Evolutionary conservation across 768 basidiomycete species (phyloP).

Genomic region (Lentinus brumalis): DNA sequence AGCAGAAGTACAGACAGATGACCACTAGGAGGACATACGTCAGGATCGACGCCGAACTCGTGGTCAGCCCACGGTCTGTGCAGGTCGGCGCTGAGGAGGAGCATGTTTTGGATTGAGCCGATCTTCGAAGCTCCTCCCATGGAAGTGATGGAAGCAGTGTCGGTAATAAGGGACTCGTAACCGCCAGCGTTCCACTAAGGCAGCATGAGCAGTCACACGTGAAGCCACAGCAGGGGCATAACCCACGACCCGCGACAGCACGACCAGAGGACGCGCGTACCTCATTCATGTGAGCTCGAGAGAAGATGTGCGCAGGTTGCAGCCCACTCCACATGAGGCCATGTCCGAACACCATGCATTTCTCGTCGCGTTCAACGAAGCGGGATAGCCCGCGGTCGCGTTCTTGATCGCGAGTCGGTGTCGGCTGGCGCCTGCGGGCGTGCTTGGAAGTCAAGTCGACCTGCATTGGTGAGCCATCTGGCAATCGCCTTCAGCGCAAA

Average conservation of each 20-base stretch:
- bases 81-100: constrained; percentile 30
- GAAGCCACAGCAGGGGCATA: background rate
- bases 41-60: constrained; percentile 30
- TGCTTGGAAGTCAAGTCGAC: constrained; percentile 4
- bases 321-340: background rate
- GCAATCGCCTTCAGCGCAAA: background rate
- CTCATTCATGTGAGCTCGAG: background rate
- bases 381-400: background rate
- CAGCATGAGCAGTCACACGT: background rate
- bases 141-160: background rate
- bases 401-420: background rate
- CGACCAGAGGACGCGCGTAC: background rate
- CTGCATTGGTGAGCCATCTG: constrained; percentile 6
- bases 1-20: background rate
- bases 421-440: constrained; percentile 4
- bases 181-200: background rate
- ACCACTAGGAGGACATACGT: constrained; percentile 21
- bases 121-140: constrained; percentile 15
- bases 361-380: constrained; percentile 1
- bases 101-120: constrained; percentile 32
- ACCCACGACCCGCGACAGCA: background rate
- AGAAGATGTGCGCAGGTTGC: background rate
- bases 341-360: background rate
- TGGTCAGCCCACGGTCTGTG: constrained; percentile 30
- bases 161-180: background rate